Percentiles rank a stretch among this genome's conserved stretches.
Conservation (phyloP, 371 early-diverging fungal genomes). For the Lichtheimia hyalospora region DNA sequence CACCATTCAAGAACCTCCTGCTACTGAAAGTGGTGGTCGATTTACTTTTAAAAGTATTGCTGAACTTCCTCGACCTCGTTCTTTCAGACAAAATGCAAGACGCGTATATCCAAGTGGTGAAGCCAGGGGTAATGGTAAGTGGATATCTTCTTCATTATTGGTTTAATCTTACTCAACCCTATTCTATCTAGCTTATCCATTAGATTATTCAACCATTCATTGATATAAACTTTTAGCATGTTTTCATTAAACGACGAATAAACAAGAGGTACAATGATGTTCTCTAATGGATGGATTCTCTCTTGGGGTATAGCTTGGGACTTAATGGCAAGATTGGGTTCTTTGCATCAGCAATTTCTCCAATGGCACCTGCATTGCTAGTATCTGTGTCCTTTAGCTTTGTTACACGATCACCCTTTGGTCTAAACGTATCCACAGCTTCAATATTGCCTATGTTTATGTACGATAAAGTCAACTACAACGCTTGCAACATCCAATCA, state of each 20-base stretch:
- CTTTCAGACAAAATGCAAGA: conserved; percentile 5
- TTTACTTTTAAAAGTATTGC: conserved; percentile 33
- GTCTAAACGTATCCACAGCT: conserved; percentile 86
- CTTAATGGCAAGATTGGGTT: conserved; percentile 11
- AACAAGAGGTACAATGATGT: background rate
- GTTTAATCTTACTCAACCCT: no score
- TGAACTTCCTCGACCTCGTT: conserved; percentile 34
- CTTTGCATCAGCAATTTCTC: conserved; percentile 33
- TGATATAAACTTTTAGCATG: conserved; percentile 4
- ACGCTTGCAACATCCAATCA: background rate
- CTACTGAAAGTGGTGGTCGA: conserved; percentile 36
- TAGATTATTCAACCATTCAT: conserved; percentile 19
- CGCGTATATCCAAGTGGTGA: conserved; percentile 45
- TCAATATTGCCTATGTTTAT: conserved; percentile 65
- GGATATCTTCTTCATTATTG: no score
- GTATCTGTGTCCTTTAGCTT: conserved; percentile 9
- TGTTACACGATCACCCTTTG: conserved; percentile 30
- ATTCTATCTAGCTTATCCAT: conserved; percentile 20
- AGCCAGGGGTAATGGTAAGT: conserved; percentile 37
- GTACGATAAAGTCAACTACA: background rate
- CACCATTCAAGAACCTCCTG: conserved; percentile 16
- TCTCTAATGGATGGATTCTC: background rate
- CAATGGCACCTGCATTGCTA: conserved; percentile 33
- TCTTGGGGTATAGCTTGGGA: conserved; percentile 9
- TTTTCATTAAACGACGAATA: background rate